Conservation (phyloP, 2,329 filamentous ascomycete species). For the Pseudogymnoascus sp. region DNA sequence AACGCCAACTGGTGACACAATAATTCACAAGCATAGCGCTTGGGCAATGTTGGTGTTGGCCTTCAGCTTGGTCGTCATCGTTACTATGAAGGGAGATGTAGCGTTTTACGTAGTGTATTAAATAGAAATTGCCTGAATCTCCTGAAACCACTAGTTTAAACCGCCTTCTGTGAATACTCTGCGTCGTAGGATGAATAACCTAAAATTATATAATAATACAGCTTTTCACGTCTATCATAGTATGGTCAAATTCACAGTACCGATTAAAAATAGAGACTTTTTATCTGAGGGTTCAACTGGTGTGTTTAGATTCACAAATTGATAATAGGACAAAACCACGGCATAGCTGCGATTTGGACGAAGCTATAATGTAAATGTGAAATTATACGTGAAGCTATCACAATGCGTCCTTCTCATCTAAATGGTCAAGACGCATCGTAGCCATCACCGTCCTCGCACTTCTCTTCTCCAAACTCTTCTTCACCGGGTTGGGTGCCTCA, state of each 20-base stretch:
- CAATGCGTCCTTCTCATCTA: conserved; percentile 23
- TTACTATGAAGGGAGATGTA: not conserved
- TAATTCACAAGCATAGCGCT: not conserved
- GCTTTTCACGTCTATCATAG: not conserved
- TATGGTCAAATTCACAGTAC: not conserved
- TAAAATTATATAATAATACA: not conserved
- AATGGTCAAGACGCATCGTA: conserved; percentile 30
- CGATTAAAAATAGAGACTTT: not conserved
- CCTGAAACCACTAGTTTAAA: not conserved
- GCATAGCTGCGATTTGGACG: conserved; percentile 17
- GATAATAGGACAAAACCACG: conserved; percentile 14
- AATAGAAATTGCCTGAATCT: not conserved
- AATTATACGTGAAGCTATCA: not conserved
- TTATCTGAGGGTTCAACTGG: not conserved
- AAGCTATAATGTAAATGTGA: conserved; percentile 13
- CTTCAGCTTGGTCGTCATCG: not conserved
- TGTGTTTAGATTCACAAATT: not conserved
- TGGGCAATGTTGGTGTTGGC: not conserved
- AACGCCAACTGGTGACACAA: not conserved
- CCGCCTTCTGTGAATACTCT: not conserved
- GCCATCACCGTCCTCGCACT: conserved; percentile 38
- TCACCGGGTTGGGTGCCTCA: conserved; percentile 41
- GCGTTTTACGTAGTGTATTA: not conserved
- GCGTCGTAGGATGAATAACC: not conserved
- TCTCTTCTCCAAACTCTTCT: conserved; percentile 29